Conservation (phyloP, 352 stramenopile species). For the Phytophthora chlamydospora region DNA sequence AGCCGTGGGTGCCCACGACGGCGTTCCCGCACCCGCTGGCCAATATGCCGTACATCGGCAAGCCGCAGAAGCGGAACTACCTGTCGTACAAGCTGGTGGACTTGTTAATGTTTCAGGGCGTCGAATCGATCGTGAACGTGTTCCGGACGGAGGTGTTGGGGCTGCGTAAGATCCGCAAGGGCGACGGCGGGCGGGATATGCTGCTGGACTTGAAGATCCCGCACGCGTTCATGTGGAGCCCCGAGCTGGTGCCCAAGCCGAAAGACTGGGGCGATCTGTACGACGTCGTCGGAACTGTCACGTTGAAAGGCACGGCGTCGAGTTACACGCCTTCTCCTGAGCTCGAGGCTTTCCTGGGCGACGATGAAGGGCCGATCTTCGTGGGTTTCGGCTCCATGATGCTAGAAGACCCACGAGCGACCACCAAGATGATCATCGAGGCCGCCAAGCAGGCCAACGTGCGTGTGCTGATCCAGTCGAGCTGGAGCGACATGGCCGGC, state of each 20-base stretch:
- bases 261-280: conserved; percentile 62
- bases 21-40: conserved; percentile 89
- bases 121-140: conserved; percentile 49
- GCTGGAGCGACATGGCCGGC: conserved; percentile 78
- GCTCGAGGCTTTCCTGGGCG: conserved; percentile 38
- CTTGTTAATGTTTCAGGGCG: conserved; percentile 55
- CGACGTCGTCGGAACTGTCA: conserved; percentile 52
- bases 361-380: conserved; percentile 82
- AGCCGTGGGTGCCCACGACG: conserved; percentile 87
- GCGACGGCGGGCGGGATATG: conserved; percentile 43
- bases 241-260: conserved; percentile 54
- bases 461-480: conserved; percentile 90
- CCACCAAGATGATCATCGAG: conserved; percentile 43
- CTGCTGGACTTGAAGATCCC: conserved; percentile 52
- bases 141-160: conserved; percentile 51
- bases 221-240: conserved; percentile 73
- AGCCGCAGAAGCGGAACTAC: conserved; percentile 51
- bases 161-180: conserved; percentile 41
- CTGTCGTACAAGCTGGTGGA: conserved; percentile 61
- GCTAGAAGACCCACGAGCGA: conserved; percentile 75
- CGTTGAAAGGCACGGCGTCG: conserved; percentile 39
- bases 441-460: conserved; percentile 54
- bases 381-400: conserved; percentile 95
- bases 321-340: conserved; percentile 30
- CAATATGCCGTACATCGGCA: conserved; percentile 75